Base-by-base conservation (phyloP, 805 yeast genomes). In the Diddensiella transvaalensis region DNA sequence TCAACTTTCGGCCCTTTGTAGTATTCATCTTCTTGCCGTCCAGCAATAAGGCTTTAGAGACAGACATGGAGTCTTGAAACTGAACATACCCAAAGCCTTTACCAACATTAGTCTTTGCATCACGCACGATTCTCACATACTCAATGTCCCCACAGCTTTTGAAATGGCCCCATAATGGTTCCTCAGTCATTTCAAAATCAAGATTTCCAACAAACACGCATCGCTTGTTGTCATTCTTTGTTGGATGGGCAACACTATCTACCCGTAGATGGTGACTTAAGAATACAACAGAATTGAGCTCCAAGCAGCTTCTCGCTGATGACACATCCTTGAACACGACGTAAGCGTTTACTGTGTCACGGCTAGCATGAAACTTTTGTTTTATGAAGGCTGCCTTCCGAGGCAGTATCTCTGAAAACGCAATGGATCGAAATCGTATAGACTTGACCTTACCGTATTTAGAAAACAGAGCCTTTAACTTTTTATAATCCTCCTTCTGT, bases 21-120 rank as follows among this genome's bases (percentile, higher is more conserved):
- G 58, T 60, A 1, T 52, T 60, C 55, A 79, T 65, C 50, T 81
- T 78, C 69, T 86, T 82, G 40, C 80, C 91, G 65, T 90, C 79
- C 52, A 87, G 70, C 50, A 88, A 68, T 46, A 93, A 67, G 0
- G 96, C 97, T 62, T 87, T 85, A 53, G 82, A 81, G 6, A 93
- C 96, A 37, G 82, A 73, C 47, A 83, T 68, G 46, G 79, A 67
- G 59, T 68, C 72, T 52, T 74, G 77, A 71, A 90, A 93, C 67
- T 91, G 98, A 30, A 93, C 89, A 64, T 90, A 87, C 3, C 96
- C 99, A 70, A 93, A 90, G 3, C 99, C 99, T 70, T 93, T 93
- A 54, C 99, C 99, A 50, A 91, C 74, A 60, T 93, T 91, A 19
- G 97, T 91, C 70, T 87, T 87, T 15, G 95, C 70, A 64, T 93